A percentile compares a stretch with the other conserved stretches of the same genome.
These are phyloP conservation scores for Bipolaris oryzae DNA, from an alignment of 2,329 filamentous ascomycete species.

Conservation along the genomic window DNA sequence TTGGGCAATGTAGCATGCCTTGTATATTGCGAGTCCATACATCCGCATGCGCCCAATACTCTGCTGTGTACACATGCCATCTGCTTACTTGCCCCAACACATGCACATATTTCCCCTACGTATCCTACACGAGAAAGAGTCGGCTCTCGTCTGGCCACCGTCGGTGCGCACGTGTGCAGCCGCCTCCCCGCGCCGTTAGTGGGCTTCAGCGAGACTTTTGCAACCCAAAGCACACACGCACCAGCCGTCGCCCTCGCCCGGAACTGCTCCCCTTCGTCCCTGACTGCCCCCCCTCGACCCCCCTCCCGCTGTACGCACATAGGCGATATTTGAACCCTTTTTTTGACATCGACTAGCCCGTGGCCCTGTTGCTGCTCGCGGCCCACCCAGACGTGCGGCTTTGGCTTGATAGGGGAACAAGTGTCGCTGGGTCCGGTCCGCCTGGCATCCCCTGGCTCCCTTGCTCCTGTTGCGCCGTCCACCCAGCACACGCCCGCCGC, in stretches of 20 bases:
- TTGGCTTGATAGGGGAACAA: slow-evolving; percentile 24
- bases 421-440: slow-evolving; percentile 8
- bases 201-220: slow-evolving; percentile 10
- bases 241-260: slow-evolving; percentile 4
- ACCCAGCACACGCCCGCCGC: slow-evolving; percentile 1
- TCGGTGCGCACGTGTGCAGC: slow-evolving; percentile 14
- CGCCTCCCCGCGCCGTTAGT: slow-evolving; percentile 20
- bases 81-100: no score
- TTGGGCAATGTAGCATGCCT: no score
- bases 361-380: slow-evolving; percentile 16
- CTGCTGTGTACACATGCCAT: no score
- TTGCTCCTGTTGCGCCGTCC: slow-evolving; percentile 12
- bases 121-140: background rate
- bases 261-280: slow-evolving; percentile 4
- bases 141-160: no score
- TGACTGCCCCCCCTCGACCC: slow-evolving; percentile 3
- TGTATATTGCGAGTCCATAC: no score
- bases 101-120: no score
- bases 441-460: slow-evolving; percentile 23
- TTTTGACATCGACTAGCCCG: slow-evolving; percentile 18
- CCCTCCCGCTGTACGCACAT: background rate
- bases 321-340: slow-evolving; percentile 10
- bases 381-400: slow-evolving; percentile 30
- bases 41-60: no score
- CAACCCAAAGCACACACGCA: slow-evolving; percentile 6